Base-by-base conservation (phyloP, 1,139 yeast genomes). In the Geotrichum bryndzae region DNA sequence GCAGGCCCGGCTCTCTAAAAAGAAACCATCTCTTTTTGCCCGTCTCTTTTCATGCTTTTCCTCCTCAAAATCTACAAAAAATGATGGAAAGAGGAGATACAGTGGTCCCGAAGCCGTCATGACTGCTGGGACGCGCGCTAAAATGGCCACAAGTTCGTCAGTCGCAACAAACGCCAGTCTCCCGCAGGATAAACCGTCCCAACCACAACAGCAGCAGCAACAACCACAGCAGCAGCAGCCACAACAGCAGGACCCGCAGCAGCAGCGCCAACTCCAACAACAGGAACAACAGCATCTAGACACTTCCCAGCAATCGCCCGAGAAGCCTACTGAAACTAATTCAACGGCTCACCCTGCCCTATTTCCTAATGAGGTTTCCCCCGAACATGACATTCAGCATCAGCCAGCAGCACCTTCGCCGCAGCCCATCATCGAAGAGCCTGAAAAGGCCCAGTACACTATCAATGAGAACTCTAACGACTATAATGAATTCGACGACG, bases 401-500 rank as follows among this genome's bases (percentile, higher is more conserved):
- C 41, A 35, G 3, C 41, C 5, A 35, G n/a, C 41, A 35, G 41
- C 41, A 8, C 10, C 41, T 35, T 35, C n/a, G n/a, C 41, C 41
- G n/a, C 41, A 35, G n/a, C 41, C 41, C 41, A 35, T 35, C n/a
- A 35, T 15, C 41, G n/a, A 35, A 35, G 41, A 35, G 41, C 41
- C 41, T 6, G 41, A 35, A 15, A 35, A 35, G n/a, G 13, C 41
- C 10, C 41, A 53, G 22, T 23, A 31, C 33, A 53, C 25, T 6
- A 33, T 18, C 7, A 53, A 53, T 33, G 46, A 53, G 55, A 6
- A 53, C 35, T 23, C 27, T 31, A 50, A 60, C 48, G 60, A 53
- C 38, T 45, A 50, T 15, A 55, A 56, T 41, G 57, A 56, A 10
- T 56, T 54, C 5, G 52, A 53, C 23, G 60, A 61, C 29, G 57